These are phyloP conservation scores for Boletellus sp. DNA, from an alignment of 768 basidiomycete species.

Conservation along the genomic window DNA sequence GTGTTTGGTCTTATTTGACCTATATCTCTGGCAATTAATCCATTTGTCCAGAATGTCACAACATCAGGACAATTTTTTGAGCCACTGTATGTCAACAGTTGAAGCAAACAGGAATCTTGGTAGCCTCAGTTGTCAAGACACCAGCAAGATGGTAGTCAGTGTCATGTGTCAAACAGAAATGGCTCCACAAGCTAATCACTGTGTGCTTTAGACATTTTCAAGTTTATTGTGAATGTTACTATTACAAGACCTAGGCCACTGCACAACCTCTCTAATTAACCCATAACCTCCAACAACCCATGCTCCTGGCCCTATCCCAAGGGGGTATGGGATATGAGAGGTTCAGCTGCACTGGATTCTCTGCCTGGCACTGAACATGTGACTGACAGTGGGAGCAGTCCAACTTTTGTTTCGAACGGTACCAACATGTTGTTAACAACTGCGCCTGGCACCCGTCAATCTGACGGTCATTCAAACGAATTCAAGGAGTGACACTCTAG, in stretches of 20 bases:
- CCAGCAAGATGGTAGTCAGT: conserved; percentile 37
- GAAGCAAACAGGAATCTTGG: conserved; percentile 58
- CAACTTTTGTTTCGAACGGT: conserved; percentile 34
- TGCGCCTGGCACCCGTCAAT: conserved; percentile 37
- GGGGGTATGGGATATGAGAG: too few relatives aligned
- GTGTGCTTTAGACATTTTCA: conserved; percentile 42
- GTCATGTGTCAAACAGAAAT: not conserved
- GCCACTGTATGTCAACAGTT: conserved; percentile 43
- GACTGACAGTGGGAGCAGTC: conserved; percentile 38
- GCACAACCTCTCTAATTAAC: too few relatives aligned
- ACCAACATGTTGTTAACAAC: conserved; percentile 32
- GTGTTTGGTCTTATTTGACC: too few relatives aligned
- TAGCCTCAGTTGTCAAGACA: conserved; percentile 53
- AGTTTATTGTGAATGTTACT: conserved; percentile 45
- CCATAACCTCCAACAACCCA: too few relatives aligned
- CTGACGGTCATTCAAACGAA: conserved; percentile 25
- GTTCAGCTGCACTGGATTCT: conserved; percentile 32
- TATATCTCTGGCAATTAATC: too few relatives aligned
- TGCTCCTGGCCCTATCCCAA: too few relatives aligned
- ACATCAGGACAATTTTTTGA: not conserved
- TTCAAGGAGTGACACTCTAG: conserved; percentile 4
- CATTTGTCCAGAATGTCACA: too few relatives aligned
- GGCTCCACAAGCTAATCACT: not conserved
- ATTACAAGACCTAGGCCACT: too few relatives aligned
- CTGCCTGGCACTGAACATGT: conserved; percentile 37